phyloP scores from a whole-genome alignment of 768 basidiomycete genomes.

The Mycena sanguinolenta region DNA sequence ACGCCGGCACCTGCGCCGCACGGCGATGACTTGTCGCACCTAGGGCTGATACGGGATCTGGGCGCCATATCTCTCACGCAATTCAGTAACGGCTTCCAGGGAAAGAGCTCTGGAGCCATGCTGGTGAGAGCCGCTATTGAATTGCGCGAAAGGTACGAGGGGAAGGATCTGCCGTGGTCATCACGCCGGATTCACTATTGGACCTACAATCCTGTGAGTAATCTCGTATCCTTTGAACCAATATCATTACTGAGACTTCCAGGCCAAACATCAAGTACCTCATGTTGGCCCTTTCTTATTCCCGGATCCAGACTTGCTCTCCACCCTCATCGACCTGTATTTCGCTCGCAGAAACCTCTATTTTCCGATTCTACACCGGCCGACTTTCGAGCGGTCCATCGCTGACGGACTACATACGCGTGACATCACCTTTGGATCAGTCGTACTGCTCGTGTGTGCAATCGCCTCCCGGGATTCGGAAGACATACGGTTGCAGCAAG shows the following conservation, averaged over 20 bases:
- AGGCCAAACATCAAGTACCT: conserved; percentile 12
- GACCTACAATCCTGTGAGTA: conserved; percentile 20
- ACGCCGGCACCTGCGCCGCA: conserved; percentile 15
- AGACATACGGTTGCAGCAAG: conserved; percentile 55
- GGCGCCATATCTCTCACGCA: not conserved
- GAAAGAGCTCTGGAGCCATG: conserved; percentile 12
- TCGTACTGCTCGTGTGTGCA: conserved; percentile 73
- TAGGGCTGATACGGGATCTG: not conserved
- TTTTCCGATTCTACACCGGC: conserved; percentile 79
- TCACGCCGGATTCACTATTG: conserved; percentile 15
- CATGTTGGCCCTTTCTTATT: conserved; percentile 51
- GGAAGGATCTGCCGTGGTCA: conserved; percentile 10
- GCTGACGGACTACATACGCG: conserved; percentile 62
- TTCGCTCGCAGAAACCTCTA: conserved; percentile 70
- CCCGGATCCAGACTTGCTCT: conserved; percentile 66
- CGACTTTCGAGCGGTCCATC: conserved; percentile 69
- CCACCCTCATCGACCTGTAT: conserved; percentile 70
- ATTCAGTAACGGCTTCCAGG: conserved; percentile 12
- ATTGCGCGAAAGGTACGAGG: conserved; percentile 16
- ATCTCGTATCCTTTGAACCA: not conserved
- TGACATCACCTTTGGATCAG: conserved; percentile 61
- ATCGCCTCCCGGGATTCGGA: conserved; percentile 49
- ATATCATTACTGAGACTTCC: not conserved
- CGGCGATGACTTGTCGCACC: not conserved
- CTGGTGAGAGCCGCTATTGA: conserved; percentile 13